Percentiles rank a stretch among this genome's conserved stretches.
Evolutionary conservation across 108 stramenopile species (phyloP).

Genomic region (Licmophora abbreviata): DNA sequence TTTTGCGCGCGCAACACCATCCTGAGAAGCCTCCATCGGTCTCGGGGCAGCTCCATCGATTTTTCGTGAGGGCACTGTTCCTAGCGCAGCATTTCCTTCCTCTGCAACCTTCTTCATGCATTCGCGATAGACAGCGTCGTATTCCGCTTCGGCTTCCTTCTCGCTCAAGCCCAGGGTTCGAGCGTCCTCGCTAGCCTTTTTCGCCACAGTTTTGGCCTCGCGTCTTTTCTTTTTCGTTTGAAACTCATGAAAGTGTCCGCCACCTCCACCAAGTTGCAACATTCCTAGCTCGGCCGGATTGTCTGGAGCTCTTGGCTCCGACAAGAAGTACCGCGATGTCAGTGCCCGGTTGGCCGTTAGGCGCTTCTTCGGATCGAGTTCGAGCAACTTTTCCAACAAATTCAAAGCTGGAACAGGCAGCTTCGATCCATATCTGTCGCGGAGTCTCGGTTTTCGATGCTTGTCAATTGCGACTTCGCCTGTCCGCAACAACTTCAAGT

Average conservation of each 20-base stretch:
- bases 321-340: slow-evolving; percentile 50
- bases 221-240: slow-evolving; percentile 80
- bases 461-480: slow-evolving; percentile 51
- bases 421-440: slow-evolving; percentile 57
- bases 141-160: slow-evolving; percentile 68
- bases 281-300: slow-evolving; percentile 57
- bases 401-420: slow-evolving; percentile 45
- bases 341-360: slow-evolving; percentile 52
- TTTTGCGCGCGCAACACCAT: neutral
- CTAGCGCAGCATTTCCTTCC: slow-evolving; percentile 20
- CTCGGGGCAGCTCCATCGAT: neutral
- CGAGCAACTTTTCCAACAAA: slow-evolving; percentile 70
- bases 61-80: slow-evolving; percentile 11
- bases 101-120: slow-evolving; percentile 59
- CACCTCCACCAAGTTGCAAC: slow-evolving; percentile 30
- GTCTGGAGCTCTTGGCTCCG: slow-evolving; percentile 55
- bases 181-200: slow-evolving; percentile 46
- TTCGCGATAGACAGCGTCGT: slow-evolving; percentile 45
- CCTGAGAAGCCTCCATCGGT: neutral
- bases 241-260: slow-evolving; percentile 77
- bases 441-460: slow-evolving; percentile 21
- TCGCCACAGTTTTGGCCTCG: slow-evolving; percentile 69
- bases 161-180: slow-evolving; percentile 39
- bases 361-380: slow-evolving; percentile 73
- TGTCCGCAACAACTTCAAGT: slow-evolving; percentile 53